phyloP scores from a whole-genome alignment of 2,329 filamentous ascomycete species.

The Conoideocrella luteorostrata region DNA sequence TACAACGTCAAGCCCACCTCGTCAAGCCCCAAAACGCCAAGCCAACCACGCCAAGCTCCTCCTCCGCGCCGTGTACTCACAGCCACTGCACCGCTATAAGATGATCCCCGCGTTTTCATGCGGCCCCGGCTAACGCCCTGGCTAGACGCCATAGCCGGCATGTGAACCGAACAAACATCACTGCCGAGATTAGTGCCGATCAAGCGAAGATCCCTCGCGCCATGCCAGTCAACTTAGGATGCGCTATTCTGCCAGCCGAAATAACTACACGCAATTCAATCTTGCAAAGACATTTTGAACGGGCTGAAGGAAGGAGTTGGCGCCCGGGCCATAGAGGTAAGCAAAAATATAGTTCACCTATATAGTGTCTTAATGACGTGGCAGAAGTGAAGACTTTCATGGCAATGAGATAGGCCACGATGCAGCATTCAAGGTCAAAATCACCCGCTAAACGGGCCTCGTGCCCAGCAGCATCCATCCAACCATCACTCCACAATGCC shows the following conservation, averaged over 20 bases:
- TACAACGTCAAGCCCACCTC: too few relatives aligned
- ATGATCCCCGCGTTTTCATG: not conserved
- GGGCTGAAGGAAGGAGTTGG: not conserved
- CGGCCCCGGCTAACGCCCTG: not conserved
- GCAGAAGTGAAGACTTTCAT: not conserved
- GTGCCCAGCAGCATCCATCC: slow-evolving; percentile 6
- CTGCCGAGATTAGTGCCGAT: not conserved
- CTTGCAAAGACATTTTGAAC: not conserved
- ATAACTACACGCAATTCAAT: not conserved
- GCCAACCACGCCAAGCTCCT: not conserved
- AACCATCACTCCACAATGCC: slow-evolving; percentile 1
- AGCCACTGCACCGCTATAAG: not conserved
- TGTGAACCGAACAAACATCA: not conserved
- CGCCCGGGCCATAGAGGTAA: not conserved
- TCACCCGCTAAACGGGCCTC: slow-evolving; percentile 7
- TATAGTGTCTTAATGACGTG: not conserved
- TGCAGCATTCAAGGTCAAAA: slow-evolving; percentile 4
- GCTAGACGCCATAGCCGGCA: not conserved
- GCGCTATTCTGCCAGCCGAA: not conserved
- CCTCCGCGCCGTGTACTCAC: not conserved
- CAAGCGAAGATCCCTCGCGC: not conserved
- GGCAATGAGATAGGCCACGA: slow-evolving; percentile 7
- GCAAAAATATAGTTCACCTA: not conserved
- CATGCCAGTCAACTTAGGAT: not conserved
- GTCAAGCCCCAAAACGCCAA: too few relatives aligned